Evolutionary conservation across 2,329 filamentous ascomycete species (phyloP).

Genomic region (Fusarium napiforme): DNA sequence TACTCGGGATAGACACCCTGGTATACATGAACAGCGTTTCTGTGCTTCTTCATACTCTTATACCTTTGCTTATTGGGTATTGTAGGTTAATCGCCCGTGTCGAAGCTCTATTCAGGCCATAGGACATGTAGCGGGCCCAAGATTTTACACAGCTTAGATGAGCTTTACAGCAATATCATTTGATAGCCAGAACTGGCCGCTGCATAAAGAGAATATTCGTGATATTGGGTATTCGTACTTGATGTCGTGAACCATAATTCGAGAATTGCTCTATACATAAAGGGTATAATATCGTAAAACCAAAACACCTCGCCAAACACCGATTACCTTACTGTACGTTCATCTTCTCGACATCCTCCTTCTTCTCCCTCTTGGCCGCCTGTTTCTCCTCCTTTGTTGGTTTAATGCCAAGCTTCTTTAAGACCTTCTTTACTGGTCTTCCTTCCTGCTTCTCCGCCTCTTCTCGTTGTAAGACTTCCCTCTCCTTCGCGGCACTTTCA

Average conservation of each 20-base stretch:
- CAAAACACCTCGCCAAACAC: neutral
- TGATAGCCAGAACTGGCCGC: neutral
- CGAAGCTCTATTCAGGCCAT: neutral
- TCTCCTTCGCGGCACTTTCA: conserved; percentile 67
- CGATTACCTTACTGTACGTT: neutral
- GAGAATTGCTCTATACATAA: conserved; percentile 5
- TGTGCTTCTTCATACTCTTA: neutral
- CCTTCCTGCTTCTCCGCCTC: conserved; percentile 53
- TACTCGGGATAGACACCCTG: neutral
- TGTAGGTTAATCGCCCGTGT: too few species aligned
- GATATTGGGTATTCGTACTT: conserved; percentile 1
- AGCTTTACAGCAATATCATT: neutral
- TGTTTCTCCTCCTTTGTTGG: conserved; percentile 43
- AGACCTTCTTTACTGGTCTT: conserved; percentile 46
- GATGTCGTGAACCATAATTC: conserved; percentile 15
- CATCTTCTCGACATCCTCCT: conserved; percentile 29
- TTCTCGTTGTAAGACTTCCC: conserved; percentile 55
- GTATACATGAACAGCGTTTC: neutral
- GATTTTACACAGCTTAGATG: neutral
- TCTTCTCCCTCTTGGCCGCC: conserved; percentile 36
- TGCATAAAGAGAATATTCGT: neutral
- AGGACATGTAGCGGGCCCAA: neutral
- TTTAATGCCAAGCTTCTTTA: conserved; percentile 55
- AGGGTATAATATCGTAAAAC: conserved; percentile 31
- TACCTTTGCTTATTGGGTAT: neutral